Percentiles rank a stretch among this genome's conserved stretches.
phyloP scores from a whole-genome alignment of 176 grass and related monocot genomes.

The Avena atlantica region DNA sequence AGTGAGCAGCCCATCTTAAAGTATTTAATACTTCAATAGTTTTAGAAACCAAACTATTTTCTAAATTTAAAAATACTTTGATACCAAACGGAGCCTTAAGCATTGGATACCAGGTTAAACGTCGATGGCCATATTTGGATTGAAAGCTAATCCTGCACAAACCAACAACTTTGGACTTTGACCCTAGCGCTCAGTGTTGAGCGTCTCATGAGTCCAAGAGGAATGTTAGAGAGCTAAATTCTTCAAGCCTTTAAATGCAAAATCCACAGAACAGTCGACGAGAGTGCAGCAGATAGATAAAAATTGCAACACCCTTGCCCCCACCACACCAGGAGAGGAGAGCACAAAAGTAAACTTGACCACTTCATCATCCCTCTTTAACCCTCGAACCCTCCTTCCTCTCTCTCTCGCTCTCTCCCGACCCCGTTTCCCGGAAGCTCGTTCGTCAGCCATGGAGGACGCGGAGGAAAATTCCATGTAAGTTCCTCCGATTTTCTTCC shows the following conservation, averaged over 20 bases:
- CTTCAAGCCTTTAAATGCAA: background rate
- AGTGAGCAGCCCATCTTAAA: too few relatives aligned
- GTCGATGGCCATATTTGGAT: too few relatives aligned
- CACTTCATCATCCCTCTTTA: conserved; percentile 30
- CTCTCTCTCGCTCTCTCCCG: background rate
- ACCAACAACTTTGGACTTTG: background rate
- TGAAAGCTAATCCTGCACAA: too few relatives aligned
- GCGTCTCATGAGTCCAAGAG: background rate
- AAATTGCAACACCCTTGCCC: background rate
- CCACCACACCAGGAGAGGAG: background rate
- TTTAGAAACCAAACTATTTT: too few relatives aligned
- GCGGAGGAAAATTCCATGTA: conserved; percentile 73
- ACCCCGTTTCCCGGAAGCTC: conserved; percentile 46
- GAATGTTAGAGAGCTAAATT: background rate
- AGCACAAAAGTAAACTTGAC: conserved; percentile 50
- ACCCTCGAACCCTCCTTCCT: background rate
- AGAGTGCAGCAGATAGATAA: background rate
- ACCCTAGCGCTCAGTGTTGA: background rate
- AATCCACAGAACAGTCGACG: background rate
- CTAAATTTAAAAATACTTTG: too few relatives aligned
- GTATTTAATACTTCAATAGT: too few relatives aligned
- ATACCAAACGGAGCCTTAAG: too few relatives aligned
- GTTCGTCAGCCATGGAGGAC: conserved; percentile 55
- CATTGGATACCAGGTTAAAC: too few relatives aligned
- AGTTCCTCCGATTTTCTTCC: conserved; percentile 51